A percentile compares a stretch with the other conserved stretches of the same genome.
phyloP scores from a whole-genome alignment of 176 grass and related monocot genomes.

The Coix lacrymajobi region DNA sequence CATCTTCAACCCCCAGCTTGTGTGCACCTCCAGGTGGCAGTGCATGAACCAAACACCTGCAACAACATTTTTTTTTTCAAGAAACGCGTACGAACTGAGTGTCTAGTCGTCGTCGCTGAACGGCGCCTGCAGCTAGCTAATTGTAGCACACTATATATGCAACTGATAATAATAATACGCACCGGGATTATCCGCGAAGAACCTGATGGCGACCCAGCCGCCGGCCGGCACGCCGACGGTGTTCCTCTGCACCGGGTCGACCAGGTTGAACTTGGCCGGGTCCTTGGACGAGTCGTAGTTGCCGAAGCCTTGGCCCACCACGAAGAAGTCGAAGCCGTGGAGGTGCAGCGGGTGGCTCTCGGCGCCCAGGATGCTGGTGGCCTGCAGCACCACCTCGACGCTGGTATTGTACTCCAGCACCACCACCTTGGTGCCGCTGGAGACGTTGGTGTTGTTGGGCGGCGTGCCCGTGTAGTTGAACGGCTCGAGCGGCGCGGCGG shows the following conservation, averaged over 20 bases:
- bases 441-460: slow-evolving; percentile 72
- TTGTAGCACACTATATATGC: too few species aligned
- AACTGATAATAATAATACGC: too few species aligned
- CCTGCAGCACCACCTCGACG: slow-evolving; percentile 77
- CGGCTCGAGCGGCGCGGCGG: slow-evolving; percentile 22
- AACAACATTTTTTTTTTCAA: not conserved
- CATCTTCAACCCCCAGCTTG: slow-evolving; percentile 73
- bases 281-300: slow-evolving; percentile 51
- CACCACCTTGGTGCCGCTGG: slow-evolving; percentile 59
- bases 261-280: slow-evolving; percentile 45
- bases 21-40: slow-evolving; percentile 72
- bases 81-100: not conserved
- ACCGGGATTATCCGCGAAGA: slow-evolving; percentile 79
- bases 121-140: too few species aligned
- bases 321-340: slow-evolving; percentile 67
- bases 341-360: slow-evolving; percentile 85
- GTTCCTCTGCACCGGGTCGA: slow-evolving; percentile 65
- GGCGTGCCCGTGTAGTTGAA: slow-evolving; percentile 88
- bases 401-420: slow-evolving; percentile 58
- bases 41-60: slow-evolving; percentile 80
- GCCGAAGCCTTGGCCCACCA: slow-evolving; percentile 51
- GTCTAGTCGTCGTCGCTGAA: not conserved
- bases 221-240: slow-evolving; percentile 56
- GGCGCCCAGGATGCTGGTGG: slow-evolving; percentile 54
- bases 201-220: slow-evolving; percentile 76